phyloP scores from a whole-genome alignment of 208 protist species.

The Sergeia podlipaevii region DNA sequence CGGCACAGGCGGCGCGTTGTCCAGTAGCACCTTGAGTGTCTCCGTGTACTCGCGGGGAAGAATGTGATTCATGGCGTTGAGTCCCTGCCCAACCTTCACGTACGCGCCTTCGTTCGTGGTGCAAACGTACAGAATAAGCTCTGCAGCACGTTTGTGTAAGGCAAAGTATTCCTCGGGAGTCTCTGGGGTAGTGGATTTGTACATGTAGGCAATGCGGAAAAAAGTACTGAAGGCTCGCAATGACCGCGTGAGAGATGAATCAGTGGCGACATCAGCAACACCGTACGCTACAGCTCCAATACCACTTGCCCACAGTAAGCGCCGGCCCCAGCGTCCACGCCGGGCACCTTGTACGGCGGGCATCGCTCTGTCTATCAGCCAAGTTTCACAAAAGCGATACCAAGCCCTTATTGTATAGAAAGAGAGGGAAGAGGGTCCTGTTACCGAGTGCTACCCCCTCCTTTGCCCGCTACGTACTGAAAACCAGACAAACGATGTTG shows the following conservation, averaged over 20 bases:
- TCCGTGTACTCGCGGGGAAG: slow-evolving; percentile 83
- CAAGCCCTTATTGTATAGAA: too few relatives aligned
- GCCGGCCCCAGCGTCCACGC: slow-evolving; percentile 20
- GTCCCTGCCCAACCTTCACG: slow-evolving; percentile 83
- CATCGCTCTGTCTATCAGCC: too few relatives aligned
- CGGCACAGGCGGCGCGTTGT: slow-evolving; percentile 52
- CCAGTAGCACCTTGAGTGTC: slow-evolving; percentile 61
- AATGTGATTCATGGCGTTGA: slow-evolving; percentile 88
- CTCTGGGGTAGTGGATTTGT: slow-evolving; percentile 59
- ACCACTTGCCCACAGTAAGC: slow-evolving; percentile 20
- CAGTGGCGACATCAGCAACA: slow-evolving; percentile 38
- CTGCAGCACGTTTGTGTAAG: slow-evolving; percentile 44
- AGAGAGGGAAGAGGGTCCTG: too few relatives aligned
- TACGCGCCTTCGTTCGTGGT: slow-evolving; percentile 86
- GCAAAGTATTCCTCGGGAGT: slow-evolving; percentile 50
- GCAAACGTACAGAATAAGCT: slow-evolving; percentile 50
- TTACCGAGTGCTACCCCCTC: too few relatives aligned
- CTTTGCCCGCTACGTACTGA: too few relatives aligned
- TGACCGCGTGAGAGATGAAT: slow-evolving; percentile 63
- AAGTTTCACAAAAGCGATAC: too few relatives aligned
- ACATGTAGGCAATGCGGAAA: slow-evolving; percentile 34
- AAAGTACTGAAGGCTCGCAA: slow-evolving; percentile 41
- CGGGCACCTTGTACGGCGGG: neutral
- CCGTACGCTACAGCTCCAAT: slow-evolving; percentile 16
- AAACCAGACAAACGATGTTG: too few relatives aligned